Evolutionary conservation across 345 rosid species (phyloP).

Genomic region (Turritis glabra): DNA sequence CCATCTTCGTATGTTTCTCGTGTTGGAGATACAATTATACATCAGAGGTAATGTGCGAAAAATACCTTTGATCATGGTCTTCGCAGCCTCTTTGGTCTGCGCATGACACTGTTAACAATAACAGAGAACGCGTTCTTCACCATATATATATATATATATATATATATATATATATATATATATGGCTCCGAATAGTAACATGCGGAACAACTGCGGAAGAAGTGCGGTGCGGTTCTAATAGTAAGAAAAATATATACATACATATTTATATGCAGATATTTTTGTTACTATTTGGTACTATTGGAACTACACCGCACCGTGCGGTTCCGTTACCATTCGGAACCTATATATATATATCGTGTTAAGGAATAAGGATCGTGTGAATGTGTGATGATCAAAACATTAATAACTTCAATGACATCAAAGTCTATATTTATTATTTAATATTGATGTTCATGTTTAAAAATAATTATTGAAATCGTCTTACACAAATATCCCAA

Average conservation of each 20-base stretch:
- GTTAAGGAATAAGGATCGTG: too few species aligned
- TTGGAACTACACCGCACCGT: too few species aligned
- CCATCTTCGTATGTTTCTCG: conserved; percentile 2
- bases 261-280: too few species aligned
- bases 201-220: too few species aligned
- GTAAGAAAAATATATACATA: too few species aligned
- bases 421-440: background rate
- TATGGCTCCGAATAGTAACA: too few species aligned
- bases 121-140: background rate
- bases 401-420: background rate
- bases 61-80: background rate
- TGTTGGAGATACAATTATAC: background rate
- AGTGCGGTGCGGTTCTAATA: too few species aligned
- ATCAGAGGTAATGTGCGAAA: background rate
- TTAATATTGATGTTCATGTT: background rate
- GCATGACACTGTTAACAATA: background rate
- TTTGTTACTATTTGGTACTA: too few species aligned
- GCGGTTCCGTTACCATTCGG: too few species aligned
- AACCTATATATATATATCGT: too few species aligned
- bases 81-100: background rate
- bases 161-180: too few species aligned
- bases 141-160: too few species aligned
- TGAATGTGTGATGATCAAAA: background rate
- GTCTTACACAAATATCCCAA: background rate
- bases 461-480: background rate